Conservation (phyloP, 2,329 filamentous ascomycete genomes). For the Claviceps purpurea region DNA sequence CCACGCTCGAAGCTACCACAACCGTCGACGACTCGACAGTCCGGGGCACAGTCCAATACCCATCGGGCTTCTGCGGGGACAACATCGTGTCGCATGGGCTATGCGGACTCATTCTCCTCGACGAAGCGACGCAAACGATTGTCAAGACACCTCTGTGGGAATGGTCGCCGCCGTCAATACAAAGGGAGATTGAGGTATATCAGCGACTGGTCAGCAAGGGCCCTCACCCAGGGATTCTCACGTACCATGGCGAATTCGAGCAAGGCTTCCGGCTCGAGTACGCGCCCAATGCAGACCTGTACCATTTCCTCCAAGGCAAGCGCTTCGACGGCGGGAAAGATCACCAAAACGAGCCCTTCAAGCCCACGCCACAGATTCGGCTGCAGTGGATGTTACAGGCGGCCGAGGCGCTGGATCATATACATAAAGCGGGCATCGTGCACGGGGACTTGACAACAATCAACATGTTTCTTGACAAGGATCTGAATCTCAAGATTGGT, state of each 20-base stretch:
- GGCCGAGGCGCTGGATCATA: slow-evolving; percentile 2
- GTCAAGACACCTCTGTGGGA: slow-evolving; percentile 1
- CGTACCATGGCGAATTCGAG: slow-evolving; percentile 2
- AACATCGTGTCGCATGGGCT: not conserved
- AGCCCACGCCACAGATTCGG: too few species aligned
- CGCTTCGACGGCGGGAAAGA: not conserved
- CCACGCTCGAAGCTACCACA: too few species aligned
- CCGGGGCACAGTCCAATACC: not conserved
- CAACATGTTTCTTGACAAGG: slow-evolving; percentile 5
- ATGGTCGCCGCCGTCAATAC: not conserved
- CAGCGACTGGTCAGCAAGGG: slow-evolving; percentile 1
- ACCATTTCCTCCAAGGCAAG: slow-evolving; percentile 1
- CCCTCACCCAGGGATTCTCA: not conserved
- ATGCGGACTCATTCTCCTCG: slow-evolving; percentile 4
- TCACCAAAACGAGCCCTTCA: not conserved
- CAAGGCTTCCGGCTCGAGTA: slow-evolving; percentile 4
- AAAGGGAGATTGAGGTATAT: slow-evolving; percentile 4
- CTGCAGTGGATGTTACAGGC: slow-evolving; percentile 4
- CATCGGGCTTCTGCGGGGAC: not conserved
- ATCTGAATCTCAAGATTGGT: slow-evolving; percentile 3
- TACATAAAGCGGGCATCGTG: slow-evolving; percentile 3
- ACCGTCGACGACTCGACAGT: too few species aligned
- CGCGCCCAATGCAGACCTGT: slow-evolving; percentile 2
- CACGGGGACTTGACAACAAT: slow-evolving; percentile 3
- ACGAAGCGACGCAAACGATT: slow-evolving; percentile 4